These are phyloP conservation scores for Calonectria naviculata DNA, from an alignment of 2,329 filamentous ascomycete genomes.

Conservation along the genomic window DNA sequence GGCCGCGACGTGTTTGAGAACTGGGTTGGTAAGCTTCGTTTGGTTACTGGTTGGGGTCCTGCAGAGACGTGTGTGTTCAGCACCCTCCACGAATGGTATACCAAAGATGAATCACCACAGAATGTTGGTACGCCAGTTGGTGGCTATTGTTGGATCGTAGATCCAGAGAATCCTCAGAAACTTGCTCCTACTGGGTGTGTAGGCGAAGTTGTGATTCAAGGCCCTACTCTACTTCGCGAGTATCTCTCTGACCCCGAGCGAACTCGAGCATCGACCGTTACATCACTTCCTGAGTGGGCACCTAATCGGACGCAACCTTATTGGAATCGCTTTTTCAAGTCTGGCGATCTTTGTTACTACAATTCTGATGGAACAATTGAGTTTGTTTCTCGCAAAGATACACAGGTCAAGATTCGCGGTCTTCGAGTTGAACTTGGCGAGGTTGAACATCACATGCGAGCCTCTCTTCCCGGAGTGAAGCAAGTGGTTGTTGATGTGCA, in stretches of 20 bases:
- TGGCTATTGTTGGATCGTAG: constrained; percentile 30
- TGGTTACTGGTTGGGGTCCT: constrained; percentile 38
- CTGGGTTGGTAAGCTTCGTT: constrained; percentile 27
- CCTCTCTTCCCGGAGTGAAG: not conserved
- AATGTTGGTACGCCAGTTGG: constrained; percentile 26
- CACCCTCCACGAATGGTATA: constrained; percentile 9
- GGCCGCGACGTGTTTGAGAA: constrained; percentile 21
- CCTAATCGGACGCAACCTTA: not conserved
- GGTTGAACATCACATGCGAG: not conserved
- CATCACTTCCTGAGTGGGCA: not conserved
- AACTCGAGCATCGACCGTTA: constrained; percentile 41
- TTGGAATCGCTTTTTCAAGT: constrained; percentile 1
- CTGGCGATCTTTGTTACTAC: not conserved
- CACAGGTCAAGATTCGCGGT: not conserved
- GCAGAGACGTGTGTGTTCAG: constrained; percentile 32
- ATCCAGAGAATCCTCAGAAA: constrained; percentile 26
- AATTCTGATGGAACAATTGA: not conserved
- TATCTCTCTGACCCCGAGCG: constrained; percentile 33
- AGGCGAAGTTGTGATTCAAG: constrained; percentile 33
- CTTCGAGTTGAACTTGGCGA: not conserved
- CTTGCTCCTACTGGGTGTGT: constrained; percentile 28
- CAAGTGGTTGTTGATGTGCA: constrained; percentile 12
- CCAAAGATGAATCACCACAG: not conserved
- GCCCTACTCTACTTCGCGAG: constrained; percentile 35
- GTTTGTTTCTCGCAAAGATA: not conserved